phyloP scores from a whole-genome alignment of 2,329 filamentous ascomycete genomes.

The Ceratocystis colombiana region DNA sequence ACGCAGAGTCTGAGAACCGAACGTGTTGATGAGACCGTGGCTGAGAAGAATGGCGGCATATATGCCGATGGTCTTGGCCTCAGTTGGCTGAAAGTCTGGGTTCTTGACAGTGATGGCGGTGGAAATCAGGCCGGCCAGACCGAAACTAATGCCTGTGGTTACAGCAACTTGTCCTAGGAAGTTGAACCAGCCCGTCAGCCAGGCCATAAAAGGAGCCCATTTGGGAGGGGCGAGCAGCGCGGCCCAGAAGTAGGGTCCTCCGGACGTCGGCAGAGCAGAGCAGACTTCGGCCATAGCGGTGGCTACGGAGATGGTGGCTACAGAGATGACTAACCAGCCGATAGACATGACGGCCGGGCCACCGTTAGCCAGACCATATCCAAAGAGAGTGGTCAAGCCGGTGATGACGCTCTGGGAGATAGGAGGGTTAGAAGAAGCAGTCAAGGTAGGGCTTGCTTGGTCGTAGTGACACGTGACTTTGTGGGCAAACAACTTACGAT shows the following conservation, averaged over 20 bases:
- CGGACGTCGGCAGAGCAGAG: conserved; percentile 48
- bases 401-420: conserved; percentile 44
- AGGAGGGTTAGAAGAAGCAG: neutral
- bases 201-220: conserved; percentile 26
- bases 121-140: conserved; percentile 34
- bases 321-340: conserved; percentile 43
- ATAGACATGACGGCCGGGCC: conserved; percentile 47
- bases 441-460: neutral
- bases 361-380: conserved; percentile 46
- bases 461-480: neutral
- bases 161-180: conserved; percentile 37
- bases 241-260: conserved; percentile 52
- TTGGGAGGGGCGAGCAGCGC: conserved; percentile 43
- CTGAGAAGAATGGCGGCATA: conserved; percentile 47
- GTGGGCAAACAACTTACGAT: conserved; percentile 37
- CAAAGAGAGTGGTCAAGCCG: conserved; percentile 48
- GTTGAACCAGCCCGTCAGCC: conserved; percentile 37
- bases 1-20: conserved; percentile 45
- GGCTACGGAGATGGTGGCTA: conserved; percentile 39
- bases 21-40: conserved; percentile 47
- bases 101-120: conserved; percentile 34
- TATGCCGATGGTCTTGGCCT: conserved; percentile 44
- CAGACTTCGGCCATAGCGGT: conserved; percentile 50
- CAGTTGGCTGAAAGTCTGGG: conserved; percentile 30
- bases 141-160: conserved; percentile 37